Conservation (phyloP, 805 yeast species). For the Candida hungchunana region DNA sequence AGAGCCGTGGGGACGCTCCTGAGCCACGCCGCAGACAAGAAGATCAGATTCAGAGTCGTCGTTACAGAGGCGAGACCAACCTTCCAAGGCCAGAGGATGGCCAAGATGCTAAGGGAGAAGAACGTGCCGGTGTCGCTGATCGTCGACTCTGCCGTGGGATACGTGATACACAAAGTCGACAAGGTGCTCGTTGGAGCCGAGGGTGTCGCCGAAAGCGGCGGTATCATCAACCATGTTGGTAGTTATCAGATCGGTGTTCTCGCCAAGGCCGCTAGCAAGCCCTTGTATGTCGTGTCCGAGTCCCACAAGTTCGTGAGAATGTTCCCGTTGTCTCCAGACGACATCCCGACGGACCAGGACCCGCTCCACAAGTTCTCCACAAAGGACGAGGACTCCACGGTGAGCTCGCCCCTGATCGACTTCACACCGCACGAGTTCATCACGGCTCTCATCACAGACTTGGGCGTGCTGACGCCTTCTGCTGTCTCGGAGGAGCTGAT, state of each 20-base stretch:
- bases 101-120: slow-evolving; percentile 54
- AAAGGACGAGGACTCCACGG: slow-evolving; percentile 30
- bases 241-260: slow-evolving; percentile 91
- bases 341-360: slow-evolving; percentile 61
- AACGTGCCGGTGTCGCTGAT: slow-evolving; percentile 87
- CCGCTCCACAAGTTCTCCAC: slow-evolving; percentile 41
- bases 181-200: slow-evolving; percentile 97
- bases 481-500: slow-evolving; percentile 98
- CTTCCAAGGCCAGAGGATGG: slow-evolving; percentile 69
- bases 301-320: slow-evolving; percentile 94
- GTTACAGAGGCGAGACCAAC: slow-evolving; percentile 93
- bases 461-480: slow-evolving; percentile 95
- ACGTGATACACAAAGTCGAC: slow-evolving; percentile 84
- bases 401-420: slow-evolving; percentile 62
- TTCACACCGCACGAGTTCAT: slow-evolving; percentile 95
- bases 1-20: slow-evolving; percentile 83
- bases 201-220: slow-evolving; percentile 99
- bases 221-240: slow-evolving; percentile 93
- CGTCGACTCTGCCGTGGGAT: slow-evolving; percentile 92
- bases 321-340: slow-evolving; percentile 92
- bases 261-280: slow-evolving; percentile 87
- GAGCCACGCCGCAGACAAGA: slow-evolving; percentile 68
- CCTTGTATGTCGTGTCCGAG: slow-evolving; percentile 91
- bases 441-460: slow-evolving; percentile 92
- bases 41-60: slow-evolving; percentile 80